Conservation (phyloP, 352 stramenopile genomes). For the Phytophthora tentaculata region DNA sequence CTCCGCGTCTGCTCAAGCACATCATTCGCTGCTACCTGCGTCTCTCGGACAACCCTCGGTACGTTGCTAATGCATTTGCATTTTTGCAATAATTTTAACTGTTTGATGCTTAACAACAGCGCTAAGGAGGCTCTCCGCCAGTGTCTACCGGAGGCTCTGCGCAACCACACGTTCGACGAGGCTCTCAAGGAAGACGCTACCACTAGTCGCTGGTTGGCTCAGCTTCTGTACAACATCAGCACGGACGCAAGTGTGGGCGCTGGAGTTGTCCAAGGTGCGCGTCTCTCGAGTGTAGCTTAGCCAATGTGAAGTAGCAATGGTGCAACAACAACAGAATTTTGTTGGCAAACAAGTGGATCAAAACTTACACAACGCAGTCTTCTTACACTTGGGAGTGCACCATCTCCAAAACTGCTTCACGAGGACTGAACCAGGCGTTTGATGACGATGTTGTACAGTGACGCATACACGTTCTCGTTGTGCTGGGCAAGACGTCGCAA, state of each 20-base stretch:
- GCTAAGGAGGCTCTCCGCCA: slow-evolving; percentile 97
- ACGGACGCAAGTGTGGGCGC: slow-evolving; percentile 33
- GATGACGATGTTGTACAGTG: slow-evolving; percentile 72
- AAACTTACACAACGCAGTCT: slow-evolving; percentile 13
- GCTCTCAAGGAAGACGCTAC: slow-evolving; percentile 96
- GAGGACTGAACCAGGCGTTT: slow-evolving; percentile 42
- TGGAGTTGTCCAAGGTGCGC: slow-evolving; percentile 29
- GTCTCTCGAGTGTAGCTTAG: too few species aligned
- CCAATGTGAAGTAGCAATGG: too few species aligned
- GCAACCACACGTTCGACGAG: slow-evolving; percentile 95
- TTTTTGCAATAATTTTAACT: slow-evolving; percentile 30
- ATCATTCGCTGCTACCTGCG: slow-evolving; percentile 99
- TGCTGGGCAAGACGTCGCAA: slow-evolving; percentile 62
- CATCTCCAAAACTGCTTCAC: slow-evolving; percentile 25
- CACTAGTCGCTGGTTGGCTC: slow-evolving; percentile 96
- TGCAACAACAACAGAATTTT: too few species aligned
- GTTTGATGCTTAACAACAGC: too few species aligned
- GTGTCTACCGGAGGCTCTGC: slow-evolving; percentile 93
- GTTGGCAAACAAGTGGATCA: slow-evolving; percentile 17
- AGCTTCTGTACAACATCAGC: slow-evolving; percentile 94
- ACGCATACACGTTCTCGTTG: slow-evolving; percentile 70
- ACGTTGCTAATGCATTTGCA: too few species aligned
- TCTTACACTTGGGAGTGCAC: background rate
- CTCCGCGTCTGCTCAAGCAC: slow-evolving; percentile 97
- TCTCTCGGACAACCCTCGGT: slow-evolving; percentile 86